Evolutionary conservation across 306 rosid species (phyloP), one percentile per base, ranked within the genome.

Genomic region (Dalbergia oliveri): DNA sequence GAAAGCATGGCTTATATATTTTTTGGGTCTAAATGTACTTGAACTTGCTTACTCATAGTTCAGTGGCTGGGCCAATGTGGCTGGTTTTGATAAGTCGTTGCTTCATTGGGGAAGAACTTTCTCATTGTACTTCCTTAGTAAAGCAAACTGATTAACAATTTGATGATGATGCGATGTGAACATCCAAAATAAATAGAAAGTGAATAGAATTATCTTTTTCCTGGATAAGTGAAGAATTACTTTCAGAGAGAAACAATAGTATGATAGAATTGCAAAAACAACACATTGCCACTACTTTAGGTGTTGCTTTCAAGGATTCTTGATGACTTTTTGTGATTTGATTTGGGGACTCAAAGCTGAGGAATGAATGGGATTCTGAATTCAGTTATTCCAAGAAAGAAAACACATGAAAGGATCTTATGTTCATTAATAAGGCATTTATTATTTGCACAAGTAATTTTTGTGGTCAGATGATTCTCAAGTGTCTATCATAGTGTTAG

Each of bases 31-130:
- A 50, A 47, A 31, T 33, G 60, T 39, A 50, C 19, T 39, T 41
- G 21, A 76, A 16, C 43, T 31, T 85, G 62, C 66, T 54, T 80
- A 16, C 15, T 21, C 6, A 18, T 80, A 31, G 50, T 76, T 37
- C 49, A 39, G 7, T 65, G 57, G 70, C 19, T 77, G 51, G 72
- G 79, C 67, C 26, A 63, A 21, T 68, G 14, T 80, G 79, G 23
- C 44, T 67, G 34, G 45, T 61, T 54, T 66, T 33, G 65, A 61
- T 39, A 15, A 84, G 72, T 35, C 11, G 13, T 33, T 26, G 31
- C 31, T 2, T 11, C 66, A 3, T 1, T 26, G 31, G 31, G 10
- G 68, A 34, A 26, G 19, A 61, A 62, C 69, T 64, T 82, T 63
- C 23, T 26, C 15, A n/a, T 35, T 15, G 62, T 61, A 26, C 41